Evolutionary conservation across 2,329 filamentous ascomycete genomes (phyloP), one percentile per base, ranked within the genome.

Genomic region (Phialophora macrospora): DNA sequence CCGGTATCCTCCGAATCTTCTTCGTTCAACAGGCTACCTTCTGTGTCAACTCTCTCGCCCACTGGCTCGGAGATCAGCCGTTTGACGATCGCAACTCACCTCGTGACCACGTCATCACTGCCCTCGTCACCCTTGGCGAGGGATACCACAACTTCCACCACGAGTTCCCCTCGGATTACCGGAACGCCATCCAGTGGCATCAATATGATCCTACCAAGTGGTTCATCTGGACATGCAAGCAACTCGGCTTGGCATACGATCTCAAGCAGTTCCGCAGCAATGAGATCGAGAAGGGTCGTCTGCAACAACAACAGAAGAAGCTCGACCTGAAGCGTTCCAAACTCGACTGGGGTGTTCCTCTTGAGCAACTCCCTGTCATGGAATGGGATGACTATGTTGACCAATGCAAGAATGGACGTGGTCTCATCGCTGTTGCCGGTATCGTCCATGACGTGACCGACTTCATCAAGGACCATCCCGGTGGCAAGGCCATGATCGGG

Each of bases 131-230:
- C 51, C 88, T 96, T 24, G 92, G 92, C 56, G 92, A 93, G 80
- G 92, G 92, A 32, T 96, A 96, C 82, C 92, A 96, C 85, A 96
- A 96, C 85, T 96, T 96, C 85, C 92, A 96, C 81, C 92, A 96
- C 84, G 92, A 96, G 79, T 96, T 96, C 81, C 92, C 92, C 62
- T 94, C 91, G 11, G 92, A 96, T 79, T 96, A 95, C 87, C 91
- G 92, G 77, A 96, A 96, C 77, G 92, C 91, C 68, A 94, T 95
- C 72, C 84, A 92, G 80, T 96, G 92, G 91, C 90, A 88, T 81
- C 92, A 96, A 81, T 96, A 96, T 75, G 92, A 96, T 78, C 92
- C 92, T 55, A 96, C 92, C 78, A 96, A 96, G 83, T 95, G 92
- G 91, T 85, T 82, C 76, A 96, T 96, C 82, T 92, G 88, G 88